Conservation (phyloP, 176 grass and related monocot genomes). For the Triticum timopheevii region DNA sequence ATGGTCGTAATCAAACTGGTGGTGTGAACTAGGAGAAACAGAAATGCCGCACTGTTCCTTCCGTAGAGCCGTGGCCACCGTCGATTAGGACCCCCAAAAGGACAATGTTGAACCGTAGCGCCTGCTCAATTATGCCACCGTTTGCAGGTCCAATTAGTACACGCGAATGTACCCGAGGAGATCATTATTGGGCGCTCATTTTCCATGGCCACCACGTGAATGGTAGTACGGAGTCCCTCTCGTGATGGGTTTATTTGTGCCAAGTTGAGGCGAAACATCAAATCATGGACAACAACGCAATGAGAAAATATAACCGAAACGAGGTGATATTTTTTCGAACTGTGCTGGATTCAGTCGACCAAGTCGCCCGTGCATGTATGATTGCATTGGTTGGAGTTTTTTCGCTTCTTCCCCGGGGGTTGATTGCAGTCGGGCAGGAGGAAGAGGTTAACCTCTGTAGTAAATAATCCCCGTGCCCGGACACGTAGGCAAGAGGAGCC, state of each 20-base stretch:
- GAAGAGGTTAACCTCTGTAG: no score
- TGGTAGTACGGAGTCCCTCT: not conserved
- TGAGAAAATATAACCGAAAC: not conserved
- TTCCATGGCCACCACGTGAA: slow-evolving; percentile 28
- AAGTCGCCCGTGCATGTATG: not conserved
- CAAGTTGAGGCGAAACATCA: slow-evolving; percentile 12
- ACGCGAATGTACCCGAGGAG: not conserved
- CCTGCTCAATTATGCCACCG: slow-evolving; percentile 18
- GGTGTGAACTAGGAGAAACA: not conserved
- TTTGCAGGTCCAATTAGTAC: slow-evolving; percentile 9
- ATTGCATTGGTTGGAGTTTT: not conserved
- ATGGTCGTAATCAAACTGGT: not conserved
- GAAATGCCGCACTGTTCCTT: not conserved
- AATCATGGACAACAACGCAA: slow-evolving; percentile 25
- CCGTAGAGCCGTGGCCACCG: not conserved
- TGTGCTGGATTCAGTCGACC: not conserved
- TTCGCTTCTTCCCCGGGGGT: no score
- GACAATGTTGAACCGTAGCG: slow-evolving; percentile 30
- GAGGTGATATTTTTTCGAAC: not conserved
- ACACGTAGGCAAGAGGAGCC: no score
- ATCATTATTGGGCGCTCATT: slow-evolving; percentile 35
- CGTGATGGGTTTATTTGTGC: not conserved
- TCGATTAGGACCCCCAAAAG: slow-evolving; percentile 41
- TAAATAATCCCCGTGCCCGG: no score
- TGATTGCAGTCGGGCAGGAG: no score